These are phyloP conservation scores for Sporothrix variecibatus DNA, from an alignment of 2,329 filamentous ascomycete genomes.

Conservation along the genomic window DNA sequence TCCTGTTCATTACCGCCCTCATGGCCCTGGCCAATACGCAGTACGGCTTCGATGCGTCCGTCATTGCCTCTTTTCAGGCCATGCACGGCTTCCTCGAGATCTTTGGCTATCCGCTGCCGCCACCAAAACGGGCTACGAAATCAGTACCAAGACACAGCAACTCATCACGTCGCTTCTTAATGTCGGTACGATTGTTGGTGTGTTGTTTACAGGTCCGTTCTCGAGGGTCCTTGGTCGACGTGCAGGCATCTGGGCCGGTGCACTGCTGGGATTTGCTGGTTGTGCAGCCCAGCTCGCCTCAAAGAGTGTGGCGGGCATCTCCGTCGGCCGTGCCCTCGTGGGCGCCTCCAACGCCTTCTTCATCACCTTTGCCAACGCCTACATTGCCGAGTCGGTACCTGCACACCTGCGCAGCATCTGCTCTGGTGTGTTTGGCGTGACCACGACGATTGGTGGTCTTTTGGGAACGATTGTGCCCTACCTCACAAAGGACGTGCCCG, in stretches of 20 bases:
- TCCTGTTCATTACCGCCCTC: neutral
- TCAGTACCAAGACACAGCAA: slow-evolving; percentile 34
- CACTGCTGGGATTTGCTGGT: slow-evolving; percentile 31
- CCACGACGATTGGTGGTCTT: slow-evolving; percentile 51
- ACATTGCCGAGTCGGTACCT: slow-evolving; percentile 34
- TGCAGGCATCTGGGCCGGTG: slow-evolving; percentile 35
- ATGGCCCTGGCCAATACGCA: neutral
- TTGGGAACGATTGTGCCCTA: slow-evolving; percentile 49
- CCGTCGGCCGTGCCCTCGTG: slow-evolving; percentile 33
- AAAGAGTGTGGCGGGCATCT: slow-evolving; percentile 31
- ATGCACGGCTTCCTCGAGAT: slow-evolving; percentile 8
- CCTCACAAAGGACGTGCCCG: slow-evolving; percentile 41
- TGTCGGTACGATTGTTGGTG: slow-evolving; percentile 35
- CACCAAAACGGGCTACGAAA: slow-evolving; percentile 32
- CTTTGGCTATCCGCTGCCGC: neutral
- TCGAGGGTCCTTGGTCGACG: slow-evolving; percentile 33
- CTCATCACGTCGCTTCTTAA: slow-evolving; percentile 36
- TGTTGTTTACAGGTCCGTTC: slow-evolving; percentile 31
- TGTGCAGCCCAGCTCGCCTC: slow-evolving; percentile 33
- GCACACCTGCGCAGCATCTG: slow-evolving; percentile 47
- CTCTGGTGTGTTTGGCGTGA: slow-evolving; percentile 50
- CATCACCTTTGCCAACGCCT: slow-evolving; percentile 36
- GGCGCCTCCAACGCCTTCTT: slow-evolving; percentile 35
- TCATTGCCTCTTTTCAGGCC: slow-evolving; percentile 9
- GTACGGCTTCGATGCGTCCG: neutral